Base-by-base conservation (phyloP, 441 rosid species). In the Arabidopsis lyrata region DNA sequence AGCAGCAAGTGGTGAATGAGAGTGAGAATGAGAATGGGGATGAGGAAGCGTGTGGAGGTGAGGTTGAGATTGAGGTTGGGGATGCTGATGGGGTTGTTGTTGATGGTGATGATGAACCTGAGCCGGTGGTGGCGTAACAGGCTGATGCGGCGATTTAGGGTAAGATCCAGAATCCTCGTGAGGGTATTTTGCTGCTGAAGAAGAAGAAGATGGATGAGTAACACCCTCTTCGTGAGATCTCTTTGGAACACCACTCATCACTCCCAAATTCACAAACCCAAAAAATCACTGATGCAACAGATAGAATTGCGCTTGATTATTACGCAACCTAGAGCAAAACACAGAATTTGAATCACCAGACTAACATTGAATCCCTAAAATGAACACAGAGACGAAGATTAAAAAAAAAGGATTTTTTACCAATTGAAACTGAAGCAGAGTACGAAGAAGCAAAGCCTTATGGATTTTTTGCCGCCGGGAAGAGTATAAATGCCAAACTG, bases 191-290 rank as follows among this genome's bases (percentile, higher is more conserved):
- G 83, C 78, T 47, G 86, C 80, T 42, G 86, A 79, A 54, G 95
- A 85, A 71, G 95, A 85, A 69, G 97, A 80, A 52, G 95, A 78
- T 74, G 81, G 82, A 78, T 89, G 88, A 77, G 81, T 83, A 75
- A 81, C 87, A 68, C 83, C 90, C 61, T 93, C 98, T 63, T 96
- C 98, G 24, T 86, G 95, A 71, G 90, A 74, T 88, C 97, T 84
- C 83, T 93, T 95, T 11, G 99, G 95, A 65, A 86, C 85, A 76
- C 90, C 87, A 68, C 98, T 95, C 99, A 95, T 95, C 68, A 68
- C 81, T 78, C 50, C 10, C 14, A 45, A 66, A 66, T 42, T 18
- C 14, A 48, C 47, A 47, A 56, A 48, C 54, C 35, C 12, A 13
- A 27, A 53, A 41, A 57, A 39, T 42, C 52, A 77, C 16, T 41